These are phyloP conservation scores for Pinus tabuliformis DNA, from an alignment of 75 land plant genomes.

Conservation along the genomic window DNA sequence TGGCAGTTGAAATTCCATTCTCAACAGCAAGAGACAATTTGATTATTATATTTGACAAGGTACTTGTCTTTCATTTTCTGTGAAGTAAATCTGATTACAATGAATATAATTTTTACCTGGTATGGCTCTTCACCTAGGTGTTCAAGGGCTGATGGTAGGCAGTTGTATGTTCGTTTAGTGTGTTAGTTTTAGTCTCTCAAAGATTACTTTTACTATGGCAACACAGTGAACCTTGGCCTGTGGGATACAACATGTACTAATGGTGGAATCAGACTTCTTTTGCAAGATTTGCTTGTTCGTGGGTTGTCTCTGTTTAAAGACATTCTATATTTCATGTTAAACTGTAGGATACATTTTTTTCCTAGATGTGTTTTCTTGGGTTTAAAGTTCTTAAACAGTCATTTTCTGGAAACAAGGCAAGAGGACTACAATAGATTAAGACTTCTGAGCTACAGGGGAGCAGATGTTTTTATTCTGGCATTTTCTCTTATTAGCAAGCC, in stretches of 20 bases:
- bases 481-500: constrained; percentile 58
- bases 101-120: no score
- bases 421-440: constrained; percentile 60
- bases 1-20: no score
- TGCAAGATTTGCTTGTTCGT: not conserved
- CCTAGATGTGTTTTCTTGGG: not conserved
- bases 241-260: constrained; percentile 50
- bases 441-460: constrained; percentile 62
- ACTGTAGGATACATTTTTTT: no score
- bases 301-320: not conserved
- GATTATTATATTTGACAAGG: no score
- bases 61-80: no score
- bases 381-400: not conserved
- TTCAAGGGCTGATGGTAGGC: no score
- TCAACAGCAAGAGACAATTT: no score
- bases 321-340: not conserved
- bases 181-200: no score
- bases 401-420: constrained; percentile 33
- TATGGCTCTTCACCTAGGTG: no score
- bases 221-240: constrained; percentile 45
- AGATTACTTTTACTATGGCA: no score
- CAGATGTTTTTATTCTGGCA: constrained; percentile 59
- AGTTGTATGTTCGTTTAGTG: no score
- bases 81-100: no score
- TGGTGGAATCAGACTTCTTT: not conserved